These are phyloP conservation scores for Fraxinus angustifolia DNA, from an alignment of 305 asterid species.

Conservation along the genomic window DNA sequence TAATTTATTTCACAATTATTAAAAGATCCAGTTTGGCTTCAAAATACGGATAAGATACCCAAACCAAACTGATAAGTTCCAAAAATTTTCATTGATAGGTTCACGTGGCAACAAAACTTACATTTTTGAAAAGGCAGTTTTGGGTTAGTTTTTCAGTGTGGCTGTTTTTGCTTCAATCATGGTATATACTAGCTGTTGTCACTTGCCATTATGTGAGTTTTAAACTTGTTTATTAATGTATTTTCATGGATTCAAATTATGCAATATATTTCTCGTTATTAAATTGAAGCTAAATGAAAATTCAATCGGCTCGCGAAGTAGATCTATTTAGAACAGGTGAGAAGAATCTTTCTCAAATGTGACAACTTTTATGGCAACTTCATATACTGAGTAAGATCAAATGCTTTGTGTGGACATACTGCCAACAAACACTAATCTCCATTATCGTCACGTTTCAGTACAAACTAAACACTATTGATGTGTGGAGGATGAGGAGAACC, in stretches of 20 bases:
- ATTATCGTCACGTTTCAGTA: neutral
- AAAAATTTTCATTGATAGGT: no score
- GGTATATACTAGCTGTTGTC: no score
- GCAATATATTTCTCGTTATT: no score
- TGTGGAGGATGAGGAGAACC: neutral
- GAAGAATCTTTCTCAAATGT: neutral
- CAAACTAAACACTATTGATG: neutral
- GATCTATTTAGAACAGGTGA: neutral
- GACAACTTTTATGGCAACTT: neutral
- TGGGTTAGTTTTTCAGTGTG: no score
- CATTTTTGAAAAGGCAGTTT: no score
- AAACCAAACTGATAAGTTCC: neutral
- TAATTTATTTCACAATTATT: neutral
- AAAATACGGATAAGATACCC: neutral
- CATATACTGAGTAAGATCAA: neutral
- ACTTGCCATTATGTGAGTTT: no score
- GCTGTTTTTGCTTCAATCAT: no score
- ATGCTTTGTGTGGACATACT: neutral
- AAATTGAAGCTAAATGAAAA: no score
- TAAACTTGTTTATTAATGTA: no score
- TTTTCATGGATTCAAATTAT: no score
- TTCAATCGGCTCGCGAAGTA: neutral
- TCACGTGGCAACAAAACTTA: no score
- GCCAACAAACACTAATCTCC: neutral
- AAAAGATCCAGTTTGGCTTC: neutral